Conservation (phyloP, 1,284 basidiomycete genomes). For the Rhodotorula sp. region DNA sequence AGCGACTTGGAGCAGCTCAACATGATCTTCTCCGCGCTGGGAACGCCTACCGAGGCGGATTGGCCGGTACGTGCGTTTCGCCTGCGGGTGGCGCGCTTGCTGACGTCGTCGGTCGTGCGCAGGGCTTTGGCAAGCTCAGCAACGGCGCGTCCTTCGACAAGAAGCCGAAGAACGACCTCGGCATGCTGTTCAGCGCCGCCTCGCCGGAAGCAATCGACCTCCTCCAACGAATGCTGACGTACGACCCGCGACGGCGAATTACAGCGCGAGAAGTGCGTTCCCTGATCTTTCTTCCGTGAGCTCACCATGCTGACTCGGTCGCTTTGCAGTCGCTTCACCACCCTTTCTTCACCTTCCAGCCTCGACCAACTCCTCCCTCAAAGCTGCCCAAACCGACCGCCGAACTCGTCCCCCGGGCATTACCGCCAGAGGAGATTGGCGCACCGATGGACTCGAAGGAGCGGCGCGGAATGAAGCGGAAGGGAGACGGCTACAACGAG, state of each 20-base stretch:
- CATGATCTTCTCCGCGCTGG: slow-evolving; percentile 88
- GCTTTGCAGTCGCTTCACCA: slow-evolving; percentile 64
- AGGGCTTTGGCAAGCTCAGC: slow-evolving; percentile 87
- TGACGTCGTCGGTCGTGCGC: background rate
- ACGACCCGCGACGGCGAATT: slow-evolving; percentile 81
- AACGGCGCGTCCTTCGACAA: slow-evolving; percentile 80
- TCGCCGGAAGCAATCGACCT: slow-evolving; percentile 83
- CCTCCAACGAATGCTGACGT: slow-evolving; percentile 72
- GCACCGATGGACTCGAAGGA: slow-evolving; percentile 7
- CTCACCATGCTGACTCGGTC: background rate
- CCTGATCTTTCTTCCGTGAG: background rate
- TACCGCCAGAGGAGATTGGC: slow-evolving; percentile 51
- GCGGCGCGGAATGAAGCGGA: slow-evolving; percentile 11
- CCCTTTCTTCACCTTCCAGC: slow-evolving; percentile 72
- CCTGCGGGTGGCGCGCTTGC: rapidly evolving
- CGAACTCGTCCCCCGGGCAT: slow-evolving; percentile 57
- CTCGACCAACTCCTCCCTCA: slow-evolving; percentile 74
- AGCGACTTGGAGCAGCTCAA: slow-evolving; percentile 95
- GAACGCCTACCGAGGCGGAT: slow-evolving; percentile 91
- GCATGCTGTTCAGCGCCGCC: slow-evolving; percentile 85
- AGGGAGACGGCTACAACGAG: slow-evolving; percentile 18
- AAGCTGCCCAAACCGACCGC: slow-evolving; percentile 72
- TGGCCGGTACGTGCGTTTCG: slow-evolving; percentile 72
- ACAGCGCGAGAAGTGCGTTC: slow-evolving; percentile 67
- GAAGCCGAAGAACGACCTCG: slow-evolving; percentile 69